A percentile compares a stretch with the other conserved stretches of the same genome.
Conservation (phyloP, 495 filamentous ascomycete species). For the Pyrenula aspistea region DNA sequence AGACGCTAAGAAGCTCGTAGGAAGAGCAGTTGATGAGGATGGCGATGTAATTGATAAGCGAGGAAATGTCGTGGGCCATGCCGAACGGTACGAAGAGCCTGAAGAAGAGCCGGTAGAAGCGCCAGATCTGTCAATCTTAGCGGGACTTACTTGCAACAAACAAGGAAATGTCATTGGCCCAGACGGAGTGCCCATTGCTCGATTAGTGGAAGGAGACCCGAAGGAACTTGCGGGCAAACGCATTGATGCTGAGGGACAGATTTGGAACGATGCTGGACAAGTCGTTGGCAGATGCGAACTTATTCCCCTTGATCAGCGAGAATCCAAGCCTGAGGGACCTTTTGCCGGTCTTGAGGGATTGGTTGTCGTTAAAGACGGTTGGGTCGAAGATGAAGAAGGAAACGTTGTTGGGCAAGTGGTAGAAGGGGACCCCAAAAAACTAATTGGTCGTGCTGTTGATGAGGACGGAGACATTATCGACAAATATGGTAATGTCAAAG, state of each 20-base stretch:
- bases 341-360: constrained; percentile 67
- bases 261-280: constrained; percentile 64
- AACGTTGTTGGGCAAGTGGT: constrained; percentile 59
- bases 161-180: constrained; percentile 61
- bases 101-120: constrained; percentile 34
- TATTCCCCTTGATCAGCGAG: constrained; percentile 59
- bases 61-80: constrained; percentile 48
- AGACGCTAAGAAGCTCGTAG: constrained; percentile 51
- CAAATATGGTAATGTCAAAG: constrained; percentile 66
- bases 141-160: constrained; percentile 65
- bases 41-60: constrained; percentile 52
- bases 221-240: constrained; percentile 58
- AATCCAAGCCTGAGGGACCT: constrained; percentile 54
- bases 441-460: constrained; percentile 67
- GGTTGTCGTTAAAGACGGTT: constrained; percentile 54
- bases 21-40: constrained; percentile 50
- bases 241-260: constrained; percentile 58
- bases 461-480: constrained; percentile 78
- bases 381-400: constrained; percentile 56
- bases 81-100: constrained; percentile 40
- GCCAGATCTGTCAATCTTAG: constrained; percentile 50
- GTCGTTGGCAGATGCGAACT: constrained; percentile 64
- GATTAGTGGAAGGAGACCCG: constrained; percentile 53
- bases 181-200: constrained; percentile 59
- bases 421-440: constrained; percentile 63